Base-by-base conservation (phyloP, 208 protist genomes). In the Leishmania tropica region DNA sequence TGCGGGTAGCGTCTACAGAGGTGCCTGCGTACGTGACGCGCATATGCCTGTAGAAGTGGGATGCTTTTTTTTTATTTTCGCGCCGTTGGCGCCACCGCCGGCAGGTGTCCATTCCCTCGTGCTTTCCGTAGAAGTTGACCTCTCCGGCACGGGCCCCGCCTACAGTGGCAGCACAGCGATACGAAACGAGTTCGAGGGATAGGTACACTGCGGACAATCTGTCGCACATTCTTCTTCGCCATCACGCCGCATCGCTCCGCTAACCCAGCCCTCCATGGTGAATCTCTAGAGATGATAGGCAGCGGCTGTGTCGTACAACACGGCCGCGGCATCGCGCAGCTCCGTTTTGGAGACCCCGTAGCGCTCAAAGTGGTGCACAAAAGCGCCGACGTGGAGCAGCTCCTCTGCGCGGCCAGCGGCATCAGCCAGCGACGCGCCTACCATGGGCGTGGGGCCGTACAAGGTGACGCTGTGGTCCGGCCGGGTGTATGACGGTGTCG, bases 301-400 rank as follows among this genome's bases (percentile, higher is more conserved):
- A n/a, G 83, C 75, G 17, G 81, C 89, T 2, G 86, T 93, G 75
- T 97, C 92, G 84, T 88, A 97, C 79, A 92, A 47, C 1, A 85
- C 78, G 11, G 86, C 77, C 13, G 86, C 75, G 7, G 88, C 86
- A 68, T 96, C 88, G 1, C 64, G 78, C 47, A 97, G 65, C 47
- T 93, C 88, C 10, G 86, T 78, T 77, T 88, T 88, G 0, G 51
- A 78, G 15, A 97, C 87, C 24, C 92, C 91, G 76, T 93, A 94
- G 1, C 85, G 85, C 73, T 79, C 83, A 79, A 93, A 97, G 77
- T 97, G 94, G 77, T 97, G 92, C 19, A 90, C 74, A 79, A 87
- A 97, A 31, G 94, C 94, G n/a, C 84, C 81, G 5, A 88, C 91
- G 19, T 65, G 54, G 8, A 97, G 81, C 31, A 94, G 80, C 76